Base-by-base conservation (phyloP, 371 early-diverging fungal species). In the Fennellomyces sp. region DNA sequence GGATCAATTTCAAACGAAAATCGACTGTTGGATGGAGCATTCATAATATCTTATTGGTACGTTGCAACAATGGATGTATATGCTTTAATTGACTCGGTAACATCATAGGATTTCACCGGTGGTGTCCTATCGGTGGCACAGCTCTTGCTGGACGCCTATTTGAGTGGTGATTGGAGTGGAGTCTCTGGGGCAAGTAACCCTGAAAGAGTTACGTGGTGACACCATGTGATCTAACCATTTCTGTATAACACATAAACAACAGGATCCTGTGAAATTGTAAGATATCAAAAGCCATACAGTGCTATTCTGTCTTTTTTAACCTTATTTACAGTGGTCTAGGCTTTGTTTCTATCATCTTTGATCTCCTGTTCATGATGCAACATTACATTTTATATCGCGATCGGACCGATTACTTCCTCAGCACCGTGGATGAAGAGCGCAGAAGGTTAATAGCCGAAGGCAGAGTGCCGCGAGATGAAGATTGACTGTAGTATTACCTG, bases 1-100 rank as follows among this genome's bases (percentile, higher is more conserved):
- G 82, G 73, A 58, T 94, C 50, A 97, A 97, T 57, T 90, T 72
- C 58, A 51, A 63, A 26, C 78, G 90, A 17, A 80, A 90, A 69
- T 94, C 94, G 2, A 97, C 98, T 0, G 80, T 82, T 4, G 98
- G 98, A 0, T 97, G 97, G 97, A 90, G 90, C 51, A 94, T 96
- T 31, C 84, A 89, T 52, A 97, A 94, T 60, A 94, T 95, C 54
- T 63, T 97, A 11, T 74, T 97, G 56, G 82, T 80, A 73, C 65
- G 52, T 17, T 19, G 5, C 33, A 15, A 30, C 3, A 6, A n/a
- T 39, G 33, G 25, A 23, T 47, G 13, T 26, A 35, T 21, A 35
- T 49, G 31, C 23, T 12, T 49, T 49, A 27, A 19, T 31, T 33
- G 25, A 33, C 27, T 2, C 25, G 48, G 17, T 13, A 12, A 29